Evolutionary conservation across 768 basidiomycete species (phyloP), one percentile per base, ranked within the genome.

Genomic region (Coprinellus micaceus): DNA sequence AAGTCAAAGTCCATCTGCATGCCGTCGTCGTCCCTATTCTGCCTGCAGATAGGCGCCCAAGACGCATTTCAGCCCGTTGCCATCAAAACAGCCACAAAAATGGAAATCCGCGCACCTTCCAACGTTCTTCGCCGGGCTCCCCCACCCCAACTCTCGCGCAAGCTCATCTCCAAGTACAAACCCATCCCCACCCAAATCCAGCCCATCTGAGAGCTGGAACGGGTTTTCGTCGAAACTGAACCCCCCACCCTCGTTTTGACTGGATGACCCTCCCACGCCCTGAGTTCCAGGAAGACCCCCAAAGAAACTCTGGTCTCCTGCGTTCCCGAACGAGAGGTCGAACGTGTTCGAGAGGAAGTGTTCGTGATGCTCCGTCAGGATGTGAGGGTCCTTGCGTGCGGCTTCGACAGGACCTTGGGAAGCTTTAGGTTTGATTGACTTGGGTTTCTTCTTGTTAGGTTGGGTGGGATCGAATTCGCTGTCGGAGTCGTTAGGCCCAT

Each of bases 91-190:
- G n/a, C n/a, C 53, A 22, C 13, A 30, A 21, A 26, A n/a, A 25
- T 3, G 28, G 26, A 6, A 21, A 17, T 33, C 33, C 33, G 33
- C 39, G 4, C 30, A 57, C 56, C 58, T 64, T 41, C 58, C 57
- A 2, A 51, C 49, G 45, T 63, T 64, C 41, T 71, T 71, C 5
- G 55, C 63, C 7, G 71, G 70, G 44, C 71, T 74, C 21, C 77
- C 82, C 88, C 89, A 91, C 28, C 89, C 90, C 2, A 92, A 75
- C 62, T 92, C 89, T 58, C 76, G 78, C 7, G 86, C 88, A 25
- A 92, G 72, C 61, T 91, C 90, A 45, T 89, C 88, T 3, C 84
- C 88, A 17, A 91, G 68, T 21, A 63, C 66, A n/a, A 58, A 47
- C 15, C 54, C 60, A 33, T 79, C 84, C 6, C 75, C 80, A n/a